These are phyloP conservation scores for Hypomyces perniciosus DNA, from an alignment of 2,329 filamentous ascomycete species.

Conservation along the genomic window DNA sequence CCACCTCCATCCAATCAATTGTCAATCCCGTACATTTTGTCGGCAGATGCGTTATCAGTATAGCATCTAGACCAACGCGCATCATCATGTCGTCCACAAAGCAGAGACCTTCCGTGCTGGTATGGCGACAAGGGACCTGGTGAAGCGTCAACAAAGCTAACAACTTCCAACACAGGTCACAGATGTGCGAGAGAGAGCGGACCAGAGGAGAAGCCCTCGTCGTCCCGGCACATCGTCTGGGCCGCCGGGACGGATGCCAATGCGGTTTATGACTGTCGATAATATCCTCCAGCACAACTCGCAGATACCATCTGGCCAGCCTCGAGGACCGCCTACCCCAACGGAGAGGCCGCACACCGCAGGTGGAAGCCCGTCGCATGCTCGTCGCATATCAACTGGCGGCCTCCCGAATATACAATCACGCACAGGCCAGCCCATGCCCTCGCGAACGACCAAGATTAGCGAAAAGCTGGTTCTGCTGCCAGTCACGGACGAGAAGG, in stretches of 20 bases:
- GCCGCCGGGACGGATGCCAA: conserved; percentile 38
- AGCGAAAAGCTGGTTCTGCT: conserved; percentile 95
- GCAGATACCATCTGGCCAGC: conserved; percentile 91
- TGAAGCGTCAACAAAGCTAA: neutral
- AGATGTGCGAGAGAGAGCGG: conserved; percentile 32
- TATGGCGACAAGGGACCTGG: conserved; percentile 27
- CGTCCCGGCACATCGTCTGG: conserved; percentile 29
- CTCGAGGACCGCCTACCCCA: conserved; percentile 60
- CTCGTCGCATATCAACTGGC: conserved; percentile 28
- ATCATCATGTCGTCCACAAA: conserved; percentile 41
- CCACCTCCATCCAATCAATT: neutral
- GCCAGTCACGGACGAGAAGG: conserved; percentile 68
- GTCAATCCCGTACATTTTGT: neutral
- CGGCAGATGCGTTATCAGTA: neutral
- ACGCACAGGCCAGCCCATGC: conserved; percentile 56
- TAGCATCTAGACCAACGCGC: neutral
- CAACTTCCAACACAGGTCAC: conserved; percentile 27
- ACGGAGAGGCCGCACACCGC: conserved; percentile 27
- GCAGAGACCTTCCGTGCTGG: conserved; percentile 56
- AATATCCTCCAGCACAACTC: conserved; percentile 91
- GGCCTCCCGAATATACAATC: conserved; percentile 36
- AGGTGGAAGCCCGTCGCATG: conserved; percentile 12
- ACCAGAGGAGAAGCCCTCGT: conserved; percentile 26
- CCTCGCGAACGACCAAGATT: conserved; percentile 84
- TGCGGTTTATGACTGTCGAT: conserved; percentile 82